A percentile compares a stretch with the other conserved stretches of the same genome.
phyloP scores from a whole-genome alignment of 2,329 filamentous ascomycete species.

The Drechslerella coelobrocha region DNA sequence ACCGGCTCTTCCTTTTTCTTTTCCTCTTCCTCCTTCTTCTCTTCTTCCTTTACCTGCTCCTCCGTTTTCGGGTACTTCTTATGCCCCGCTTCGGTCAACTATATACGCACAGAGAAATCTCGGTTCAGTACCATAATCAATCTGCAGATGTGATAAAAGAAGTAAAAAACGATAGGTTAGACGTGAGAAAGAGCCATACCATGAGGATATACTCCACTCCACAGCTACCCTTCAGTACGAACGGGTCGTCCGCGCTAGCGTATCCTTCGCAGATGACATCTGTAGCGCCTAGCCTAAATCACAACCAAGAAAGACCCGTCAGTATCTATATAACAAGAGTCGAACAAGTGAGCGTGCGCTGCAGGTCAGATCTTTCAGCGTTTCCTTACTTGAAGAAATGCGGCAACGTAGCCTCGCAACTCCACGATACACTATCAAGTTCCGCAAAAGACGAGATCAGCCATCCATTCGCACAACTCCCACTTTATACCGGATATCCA shows the following conservation, averaged over 20 bases:
- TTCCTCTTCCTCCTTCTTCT: constrained; percentile 31
- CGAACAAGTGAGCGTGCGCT: not conserved
- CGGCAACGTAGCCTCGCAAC: constrained; percentile 63
- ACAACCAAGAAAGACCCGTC: not conserved
- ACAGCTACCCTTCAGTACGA: constrained; percentile 86
- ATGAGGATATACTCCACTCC: constrained; percentile 76
- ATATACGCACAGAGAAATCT: no score
- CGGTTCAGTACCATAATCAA: no score
- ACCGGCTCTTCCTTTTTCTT: constrained; percentile 24
- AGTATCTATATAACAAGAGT: not conserved
- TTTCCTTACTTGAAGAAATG: constrained; percentile 63
- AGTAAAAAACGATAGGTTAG: no score
- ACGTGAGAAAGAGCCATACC: no score
- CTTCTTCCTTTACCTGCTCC: constrained; percentile 25
- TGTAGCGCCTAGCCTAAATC: constrained; percentile 74
- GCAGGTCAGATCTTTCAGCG: not conserved
- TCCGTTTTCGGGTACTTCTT: constrained; percentile 45
- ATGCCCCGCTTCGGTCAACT: constrained; percentile 48
- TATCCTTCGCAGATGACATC: constrained; percentile 95
- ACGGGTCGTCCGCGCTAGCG: constrained; percentile 74
- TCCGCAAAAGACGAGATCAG: constrained; percentile 13
- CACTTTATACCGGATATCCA: no score
- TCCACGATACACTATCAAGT: constrained; percentile 44
- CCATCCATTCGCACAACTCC: not conserved
- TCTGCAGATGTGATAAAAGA: no score